Base-by-base conservation (phyloP, 805 yeast species). In the Candida manassasensis region DNA sequence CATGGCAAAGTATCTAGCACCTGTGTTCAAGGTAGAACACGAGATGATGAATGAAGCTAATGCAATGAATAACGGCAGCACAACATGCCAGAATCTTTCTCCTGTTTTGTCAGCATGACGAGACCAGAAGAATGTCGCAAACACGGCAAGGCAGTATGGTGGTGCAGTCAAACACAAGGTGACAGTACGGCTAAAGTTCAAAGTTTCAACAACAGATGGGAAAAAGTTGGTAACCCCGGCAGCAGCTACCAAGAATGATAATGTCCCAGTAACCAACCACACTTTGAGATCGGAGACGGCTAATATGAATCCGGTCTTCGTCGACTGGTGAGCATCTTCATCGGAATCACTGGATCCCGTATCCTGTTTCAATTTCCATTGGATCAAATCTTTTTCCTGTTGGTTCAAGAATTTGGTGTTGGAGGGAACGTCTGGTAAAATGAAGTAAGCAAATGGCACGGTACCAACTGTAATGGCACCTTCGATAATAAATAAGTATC, bases 181-280 rank as follows among this genome's bases (percentile, higher is more conserved):
- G 30, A 70, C 61, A 25, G 74, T 62, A 32, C 66, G 59, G 47
- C 55, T 52, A 44, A 73, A 79, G 29, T 75, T 69, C 41, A 79
- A 61, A 10, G 82, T 75, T 38, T 63, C 49, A 12, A 79, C 81
- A 18, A 79, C 75, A 1, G 81, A 66, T 18, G 83, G 83, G 62
- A 75, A 77, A 50, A 74, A 76, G 49, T 75, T 71, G 13, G 79
- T 73, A 31, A 75, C 79, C 51, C 81, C 80, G 43, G 77, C 71
- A 26, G 81, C 79, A 17, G 77, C 77, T 33, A 73, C 81, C 19
- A 70, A 54, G 53, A 65, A 67, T 2, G 73, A 55, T 17, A 69
- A 55, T 34, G 61, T 58, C 32, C 68, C 70, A 12, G 71, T 62
- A 24, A 70, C 49, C n/a, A 61, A 48, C 75, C 75, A 70, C n/a